Base-by-base conservation (phyloP, 495 filamentous ascomycete species). In the Margaritispora aquatica region DNA sequence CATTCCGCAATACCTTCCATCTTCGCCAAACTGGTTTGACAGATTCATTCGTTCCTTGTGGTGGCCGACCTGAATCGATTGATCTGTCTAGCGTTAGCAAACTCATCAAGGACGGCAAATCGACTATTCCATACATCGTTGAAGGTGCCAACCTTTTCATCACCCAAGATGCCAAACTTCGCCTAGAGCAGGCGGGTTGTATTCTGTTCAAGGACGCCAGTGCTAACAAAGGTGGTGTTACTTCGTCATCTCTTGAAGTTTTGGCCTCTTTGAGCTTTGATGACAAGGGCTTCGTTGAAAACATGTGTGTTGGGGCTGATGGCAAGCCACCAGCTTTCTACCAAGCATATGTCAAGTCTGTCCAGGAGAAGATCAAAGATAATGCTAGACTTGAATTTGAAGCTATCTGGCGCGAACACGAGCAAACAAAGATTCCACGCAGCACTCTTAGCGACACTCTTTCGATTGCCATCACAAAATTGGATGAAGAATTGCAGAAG, bases 81-180 rank as follows among this genome's bases (percentile, higher is more conserved):
- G 95, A 98, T 68, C 81, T 98, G 60, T 84, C 86, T 48, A 89
- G 86, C 11, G 93, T 90, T 27, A 83, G 79, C 69, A 88, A 88
- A 71, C 83, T 98, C 56, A 96, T 98, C 70, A 79, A 79, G 62
- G 83, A 94, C 58, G 88, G 89, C 73, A 96, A 94, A 76, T 79
- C 80, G 17, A 81, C 80, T 5, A 87, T 98, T 58, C 92, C 92
- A 5, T 97, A 94, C 76, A 92, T 98, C 26, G 94, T 98, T 49
- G 94, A 98, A 73, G 94, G 94, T 21, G 94, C 94, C 68, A 98
- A 98, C 69, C 79, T 98, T 41, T 98, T 98, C 83, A 94, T 98
- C 74, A 97, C 94, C 13, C 95, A 98, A 74, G 94, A 98, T 68
- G 92, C 90, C 63, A 98, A 98, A 80, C 79, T 97, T 57, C 87